These are phyloP conservation scores for Auricularia auricula-judae DNA, from an alignment of 768 basidiomycete species.

Conservation along the genomic window DNA sequence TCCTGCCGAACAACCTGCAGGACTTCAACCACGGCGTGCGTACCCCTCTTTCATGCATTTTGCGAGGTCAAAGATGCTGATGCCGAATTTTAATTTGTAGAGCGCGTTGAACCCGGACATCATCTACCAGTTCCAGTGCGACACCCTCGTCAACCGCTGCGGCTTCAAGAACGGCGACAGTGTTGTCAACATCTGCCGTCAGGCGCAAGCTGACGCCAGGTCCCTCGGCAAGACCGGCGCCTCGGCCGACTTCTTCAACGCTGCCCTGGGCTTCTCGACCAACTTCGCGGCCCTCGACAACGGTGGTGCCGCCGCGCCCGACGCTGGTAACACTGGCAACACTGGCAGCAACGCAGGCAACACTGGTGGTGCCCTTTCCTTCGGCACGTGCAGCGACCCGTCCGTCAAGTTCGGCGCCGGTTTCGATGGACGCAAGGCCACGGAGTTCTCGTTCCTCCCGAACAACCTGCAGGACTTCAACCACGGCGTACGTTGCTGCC, in stretches of 20 bases:
- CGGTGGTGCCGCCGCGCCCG: slow-evolving; percentile 10
- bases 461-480: neutral
- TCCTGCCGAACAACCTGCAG: neutral
- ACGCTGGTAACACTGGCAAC: slow-evolving; percentile 7
- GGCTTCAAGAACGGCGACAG: slow-evolving; percentile 8
- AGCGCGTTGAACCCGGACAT: slow-evolving; percentile 44
- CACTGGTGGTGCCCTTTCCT: slow-evolving; percentile 13
- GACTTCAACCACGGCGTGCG: neutral
- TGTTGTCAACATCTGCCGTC: neutral
- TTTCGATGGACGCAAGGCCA: slow-evolving; percentile 45
- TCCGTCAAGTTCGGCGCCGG: slow-evolving; percentile 45
- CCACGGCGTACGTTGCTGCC: slow-evolving; percentile 18
- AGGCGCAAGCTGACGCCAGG: neutral
- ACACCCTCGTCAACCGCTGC: slow-evolving; percentile 42
- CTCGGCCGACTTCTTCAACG: slow-evolving; percentile 10
- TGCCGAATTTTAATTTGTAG: too few relatives aligned
- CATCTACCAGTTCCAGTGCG: slow-evolving; percentile 50
- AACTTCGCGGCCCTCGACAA: slow-evolving; percentile 20
- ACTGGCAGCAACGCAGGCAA: neutral
- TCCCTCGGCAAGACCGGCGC: slow-evolving; percentile 4
- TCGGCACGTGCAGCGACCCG: slow-evolving; percentile 44
- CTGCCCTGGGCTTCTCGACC: slow-evolving; percentile 8
- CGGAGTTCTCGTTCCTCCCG: slow-evolving; percentile 26
- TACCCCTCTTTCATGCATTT: too few relatives aligned
- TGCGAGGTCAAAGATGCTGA: too few relatives aligned